A percentile compares a stretch with the other conserved stretches of the same genome.
Evolutionary conservation across 768 basidiomycete species (phyloP).

Genomic region (Leccinum subgranulosum): DNA sequence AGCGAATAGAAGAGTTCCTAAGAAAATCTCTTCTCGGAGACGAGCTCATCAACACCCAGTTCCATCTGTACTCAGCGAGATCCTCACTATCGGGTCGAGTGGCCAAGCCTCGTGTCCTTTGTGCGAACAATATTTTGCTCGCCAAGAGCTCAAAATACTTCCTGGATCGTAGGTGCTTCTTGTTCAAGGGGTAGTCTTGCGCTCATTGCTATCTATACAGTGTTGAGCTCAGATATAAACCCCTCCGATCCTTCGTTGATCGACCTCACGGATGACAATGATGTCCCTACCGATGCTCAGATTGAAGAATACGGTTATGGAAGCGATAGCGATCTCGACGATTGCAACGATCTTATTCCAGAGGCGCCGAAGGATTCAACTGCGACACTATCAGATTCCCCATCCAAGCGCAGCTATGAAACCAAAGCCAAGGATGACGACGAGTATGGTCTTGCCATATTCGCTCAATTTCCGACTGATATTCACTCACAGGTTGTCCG

Average conservation of each 20-base stretch:
- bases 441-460: not conserved
- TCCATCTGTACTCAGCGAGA: conserved; percentile 28
- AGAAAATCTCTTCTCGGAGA: conserved; percentile 28
- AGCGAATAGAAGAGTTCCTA: conserved; percentile 20
- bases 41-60: conserved; percentile 28
- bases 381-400: not conserved
- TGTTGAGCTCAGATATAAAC: conserved; percentile 11
- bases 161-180: conserved; percentile 17
- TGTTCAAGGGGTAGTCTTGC: not conserved
- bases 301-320: conserved; percentile 30
- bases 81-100: conserved; percentile 11
- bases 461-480: not conserved
- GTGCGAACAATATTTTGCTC: conserved; percentile 28
- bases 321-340: conserved; percentile 36
- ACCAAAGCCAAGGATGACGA: conserved; percentile 1
- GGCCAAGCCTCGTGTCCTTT: conserved; percentile 20
- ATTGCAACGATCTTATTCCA: conserved; percentile 11
- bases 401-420: not conserved
- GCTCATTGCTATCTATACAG: conserved; percentile 1
- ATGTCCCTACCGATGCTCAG: conserved; percentile 3
- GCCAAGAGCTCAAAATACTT: conserved; percentile 29
- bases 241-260: conserved; percentile 10
- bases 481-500: conserved; percentile 4
- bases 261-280: conserved; percentile 12
- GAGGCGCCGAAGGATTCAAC: not conserved